These are phyloP conservation scores for Phytophthora quininea DNA, from an alignment of 352 stramenopile species.

Conservation along the genomic window DNA sequence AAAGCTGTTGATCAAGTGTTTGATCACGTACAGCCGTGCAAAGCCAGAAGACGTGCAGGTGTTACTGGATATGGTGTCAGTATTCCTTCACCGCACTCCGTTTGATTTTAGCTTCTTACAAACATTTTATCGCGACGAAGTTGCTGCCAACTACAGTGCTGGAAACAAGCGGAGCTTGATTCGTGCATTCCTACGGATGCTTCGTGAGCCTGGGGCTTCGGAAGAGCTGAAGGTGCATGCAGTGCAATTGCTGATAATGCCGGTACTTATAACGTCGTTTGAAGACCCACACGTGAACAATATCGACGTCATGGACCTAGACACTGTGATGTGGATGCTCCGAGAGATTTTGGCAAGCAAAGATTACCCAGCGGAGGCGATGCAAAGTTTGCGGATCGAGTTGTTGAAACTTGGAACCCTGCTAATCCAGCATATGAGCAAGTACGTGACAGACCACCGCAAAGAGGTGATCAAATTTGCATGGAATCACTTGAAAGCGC, in stretches of 20 bases:
- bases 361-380: slow-evolving; percentile 69
- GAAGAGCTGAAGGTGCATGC: slow-evolving; percentile 94
- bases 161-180: slow-evolving; percentile 87
- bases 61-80: slow-evolving; percentile 94
- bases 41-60: slow-evolving; percentile 96
- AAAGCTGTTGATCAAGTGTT: slow-evolving; percentile 93
- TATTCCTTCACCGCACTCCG: slow-evolving; percentile 93
- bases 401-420: slow-evolving; percentile 95
- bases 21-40: slow-evolving; percentile 93
- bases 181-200: slow-evolving; percentile 89
- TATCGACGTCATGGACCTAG: slow-evolving; percentile 83
- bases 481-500: slow-evolving; percentile 96
- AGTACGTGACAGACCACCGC: slow-evolving; percentile 92
- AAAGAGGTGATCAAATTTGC: slow-evolving; percentile 99
- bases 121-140: slow-evolving; percentile 87
- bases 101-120: slow-evolving; percentile 96
- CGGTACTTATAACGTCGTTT: slow-evolving; percentile 90
- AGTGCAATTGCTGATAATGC: slow-evolving; percentile 94
- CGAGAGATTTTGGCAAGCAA: slow-evolving; percentile 89
- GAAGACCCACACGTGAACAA: slow-evolving; percentile 79
- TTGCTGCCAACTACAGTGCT: slow-evolving; percentile 66
- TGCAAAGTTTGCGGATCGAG: slow-evolving; percentile 87
- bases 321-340: slow-evolving; percentile 90
- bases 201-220: slow-evolving; percentile 68
- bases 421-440: slow-evolving; percentile 95